Percentiles rank a stretch among this genome's conserved stretches.
These are phyloP conservation scores for Ogataea saltuana DNA, from an alignment of 805 yeast species.

Conservation along the genomic window DNA sequence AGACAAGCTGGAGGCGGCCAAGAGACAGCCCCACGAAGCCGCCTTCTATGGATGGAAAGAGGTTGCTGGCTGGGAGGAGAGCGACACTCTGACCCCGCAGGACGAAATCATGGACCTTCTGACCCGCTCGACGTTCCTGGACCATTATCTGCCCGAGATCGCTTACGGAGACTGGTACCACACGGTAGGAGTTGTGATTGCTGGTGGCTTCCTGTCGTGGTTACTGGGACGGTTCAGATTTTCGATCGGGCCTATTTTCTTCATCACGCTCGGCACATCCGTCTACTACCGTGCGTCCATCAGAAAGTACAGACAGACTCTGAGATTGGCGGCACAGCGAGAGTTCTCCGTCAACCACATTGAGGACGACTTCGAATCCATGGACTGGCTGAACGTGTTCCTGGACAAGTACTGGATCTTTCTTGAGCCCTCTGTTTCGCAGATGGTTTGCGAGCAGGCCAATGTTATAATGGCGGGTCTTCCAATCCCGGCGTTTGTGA, in stretches of 20 bases:
- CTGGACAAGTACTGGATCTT: constrained; percentile 90
- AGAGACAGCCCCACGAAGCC: constrained; percentile 56
- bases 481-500: constrained; percentile 80
- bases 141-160: constrained; percentile 69
- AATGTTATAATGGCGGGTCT: constrained; percentile 80
- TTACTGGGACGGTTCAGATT: constrained; percentile 74
- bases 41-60: constrained; percentile 93
- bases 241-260: constrained; percentile 77
- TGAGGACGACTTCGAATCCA: constrained; percentile 86
- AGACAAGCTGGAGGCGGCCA: constrained; percentile 20
- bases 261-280: constrained; percentile 62
- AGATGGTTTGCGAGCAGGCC: constrained; percentile 80
- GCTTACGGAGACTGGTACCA: constrained; percentile 97
- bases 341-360: constrained; percentile 78
- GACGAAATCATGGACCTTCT: constrained; percentile 74
- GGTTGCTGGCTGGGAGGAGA: constrained; percentile 81
- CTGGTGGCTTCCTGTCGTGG: constrained; percentile 75
- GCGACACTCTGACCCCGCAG: constrained; percentile 61
- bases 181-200: constrained; percentile 67
- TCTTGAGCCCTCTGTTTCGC: constrained; percentile 86
- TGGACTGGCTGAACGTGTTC: constrained; percentile 94
- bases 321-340: constrained; percentile 82
- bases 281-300: constrained; percentile 81
- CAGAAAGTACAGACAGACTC: constrained; percentile 69
- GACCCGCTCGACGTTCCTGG: constrained; percentile 70